Conservation (phyloP, 2,329 filamentous ascomycete genomes). For the Epicoccum nigrum region DNA sequence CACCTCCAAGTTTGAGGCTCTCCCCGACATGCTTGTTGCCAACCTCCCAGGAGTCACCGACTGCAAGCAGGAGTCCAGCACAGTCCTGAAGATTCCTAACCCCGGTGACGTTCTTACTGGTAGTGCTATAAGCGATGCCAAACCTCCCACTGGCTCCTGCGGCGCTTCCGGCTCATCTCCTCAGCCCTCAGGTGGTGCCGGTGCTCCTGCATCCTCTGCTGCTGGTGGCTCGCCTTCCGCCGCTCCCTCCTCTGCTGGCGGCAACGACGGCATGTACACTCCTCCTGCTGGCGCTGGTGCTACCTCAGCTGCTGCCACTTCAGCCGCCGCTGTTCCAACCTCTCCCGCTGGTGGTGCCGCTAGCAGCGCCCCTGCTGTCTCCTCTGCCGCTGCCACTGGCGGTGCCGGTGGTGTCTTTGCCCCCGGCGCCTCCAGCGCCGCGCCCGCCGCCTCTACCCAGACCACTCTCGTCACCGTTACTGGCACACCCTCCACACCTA, state of each 20-base stretch:
- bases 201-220: slow-evolving; percentile 21
- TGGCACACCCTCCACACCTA: slow-evolving; percentile 22
- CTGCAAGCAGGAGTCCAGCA: no score
- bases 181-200: slow-evolving; percentile 17
- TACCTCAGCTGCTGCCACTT: neutral
- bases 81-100: slow-evolving; percentile 70
- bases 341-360: slow-evolving; percentile 6
- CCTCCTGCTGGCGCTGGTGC: slow-evolving; percentile 13
- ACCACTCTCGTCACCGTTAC: slow-evolving; percentile 42
- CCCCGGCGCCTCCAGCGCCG: slow-evolving; percentile 36
- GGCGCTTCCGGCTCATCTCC: slow-evolving; percentile 26
- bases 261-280: slow-evolving; percentile 17
- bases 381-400: slow-evolving; percentile 13
- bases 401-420: slow-evolving; percentile 41
- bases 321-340: neutral
- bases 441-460: slow-evolving; percentile 26
- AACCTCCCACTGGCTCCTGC: slow-evolving; percentile 31
- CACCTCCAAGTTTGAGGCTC: slow-evolving; percentile 61
- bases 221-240: slow-evolving; percentile 18
- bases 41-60: slow-evolving; percentile 60
- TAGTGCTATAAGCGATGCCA: no score
- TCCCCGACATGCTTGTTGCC: slow-evolving; percentile 75
- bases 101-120: slow-evolving; percentile 66
- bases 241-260: slow-evolving; percentile 22
- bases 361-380: slow-evolving; percentile 14